These are phyloP conservation scores for Solanum corneliomulleri DNA, from an alignment of 257 asterid genomes.

Conservation along the genomic window DNA sequence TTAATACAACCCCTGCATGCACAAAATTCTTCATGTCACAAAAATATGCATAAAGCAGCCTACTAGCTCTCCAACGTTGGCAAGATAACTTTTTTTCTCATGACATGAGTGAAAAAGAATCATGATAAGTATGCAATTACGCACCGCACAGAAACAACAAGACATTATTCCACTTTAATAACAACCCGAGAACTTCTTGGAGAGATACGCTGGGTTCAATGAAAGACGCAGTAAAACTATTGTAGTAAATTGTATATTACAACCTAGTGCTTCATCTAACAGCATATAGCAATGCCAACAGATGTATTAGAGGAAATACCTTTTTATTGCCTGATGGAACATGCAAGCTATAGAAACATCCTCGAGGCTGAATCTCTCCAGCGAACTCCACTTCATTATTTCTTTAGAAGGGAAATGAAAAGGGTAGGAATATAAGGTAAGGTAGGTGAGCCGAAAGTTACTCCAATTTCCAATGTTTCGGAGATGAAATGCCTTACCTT, in stretches of 20 bases:
- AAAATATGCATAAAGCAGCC: not conserved
- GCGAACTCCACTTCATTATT: constrained; percentile 93
- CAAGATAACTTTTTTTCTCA: not conserved
- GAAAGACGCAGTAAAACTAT: not conserved
- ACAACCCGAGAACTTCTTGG: not conserved
- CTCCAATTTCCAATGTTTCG: not conserved
- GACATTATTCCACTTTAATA: not conserved
- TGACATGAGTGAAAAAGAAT: not conserved
- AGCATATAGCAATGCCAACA: not conserved
- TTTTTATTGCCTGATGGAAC: constrained; percentile 64
- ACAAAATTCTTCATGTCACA: not conserved
- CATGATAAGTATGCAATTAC: not conserved
- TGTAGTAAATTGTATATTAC: not conserved
- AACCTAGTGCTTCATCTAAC: not conserved
- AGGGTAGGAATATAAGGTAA: constrained; percentile 3
- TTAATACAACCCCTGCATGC: not conserved
- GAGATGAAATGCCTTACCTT: constrained; percentile 42
- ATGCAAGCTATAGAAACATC: constrained; percentile 50
- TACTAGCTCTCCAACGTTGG: not conserved
- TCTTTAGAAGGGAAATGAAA: constrained; percentile 26
- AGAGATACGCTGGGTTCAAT: not conserved
- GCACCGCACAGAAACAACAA: not conserved
- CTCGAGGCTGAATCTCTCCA: constrained; percentile 92
- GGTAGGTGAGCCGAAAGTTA: not conserved
- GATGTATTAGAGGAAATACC: constrained; percentile 26